Evolutionary conservation across 345 rosid species (phyloP), one percentile per base, ranked within the genome.

Genomic region (Zanthoxylum bungeanum): DNA sequence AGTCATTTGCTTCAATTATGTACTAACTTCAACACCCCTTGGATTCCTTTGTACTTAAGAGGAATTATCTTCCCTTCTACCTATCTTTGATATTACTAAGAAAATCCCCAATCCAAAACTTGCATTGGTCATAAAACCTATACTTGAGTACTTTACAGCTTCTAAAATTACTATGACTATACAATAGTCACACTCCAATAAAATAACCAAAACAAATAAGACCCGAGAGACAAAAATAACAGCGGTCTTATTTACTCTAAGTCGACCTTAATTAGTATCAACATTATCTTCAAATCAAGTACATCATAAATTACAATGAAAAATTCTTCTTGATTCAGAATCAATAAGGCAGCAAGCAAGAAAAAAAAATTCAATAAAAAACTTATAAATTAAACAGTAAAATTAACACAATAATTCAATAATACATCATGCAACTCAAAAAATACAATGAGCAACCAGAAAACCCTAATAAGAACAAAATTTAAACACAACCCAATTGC

Each of bases 371-470:
- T 24, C n/a, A 11, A 19, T 27, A 47, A 68, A 28, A 46, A 60
- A 6, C 60, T 52, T 33, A 3, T 4, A 71, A 69, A 73, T 73
- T 77, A 69, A 73, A 73, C 77, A 78, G 81, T 69, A n/a, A 2
- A 42, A 61, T 14, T 11, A 28, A 16, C 34, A 70, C n/a, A n/a
- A n/a, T 16, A 39, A 49, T 33, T n/a, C n/a, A n/a, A n/a, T n/a
- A 22, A 50, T 21, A 57, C 17, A 8, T 8, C 14, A 2, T 19
- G 21, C 21, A 12, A 25, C 24, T 25, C 46, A 49, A 21, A 46
- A 34, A 50, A 1, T 1, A 30, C 27, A 59, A 39, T 25, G 27
- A n/a, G 19, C 0, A 2, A 44, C 36, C 1, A 17, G 7, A 24
- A 61, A 28, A 14, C 33, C 31, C n/a, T n/a, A n/a, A n/a, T n/a